Evolutionary conservation across 2,329 filamentous ascomycete genomes (phyloP).

Genomic region (Fusarium nisikadoi): DNA sequence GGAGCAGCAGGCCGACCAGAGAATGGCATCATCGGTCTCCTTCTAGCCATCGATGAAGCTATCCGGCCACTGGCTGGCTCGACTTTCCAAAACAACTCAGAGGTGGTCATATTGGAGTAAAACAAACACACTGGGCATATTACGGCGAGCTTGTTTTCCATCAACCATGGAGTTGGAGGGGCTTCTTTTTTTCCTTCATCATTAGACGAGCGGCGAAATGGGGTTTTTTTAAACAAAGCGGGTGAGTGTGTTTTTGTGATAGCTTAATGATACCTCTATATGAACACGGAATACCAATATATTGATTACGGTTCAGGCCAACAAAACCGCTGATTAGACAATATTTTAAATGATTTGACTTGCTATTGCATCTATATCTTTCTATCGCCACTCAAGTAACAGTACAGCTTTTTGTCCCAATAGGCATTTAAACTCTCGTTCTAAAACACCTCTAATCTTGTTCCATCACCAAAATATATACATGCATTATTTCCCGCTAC

Average conservation of each 20-base stretch:
- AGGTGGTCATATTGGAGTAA: conserved; percentile 41
- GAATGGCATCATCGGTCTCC: conserved; percentile 57
- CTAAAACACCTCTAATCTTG: neutral
- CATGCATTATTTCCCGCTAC: neutral
- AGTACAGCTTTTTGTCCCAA: conserved; percentile 22
- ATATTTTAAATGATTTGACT: neutral
- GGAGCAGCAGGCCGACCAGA: conserved; percentile 58
- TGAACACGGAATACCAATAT: conserved; percentile 34
- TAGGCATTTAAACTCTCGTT: neutral
- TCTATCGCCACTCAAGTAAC: conserved; percentile 13
- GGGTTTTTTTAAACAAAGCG: conserved; percentile 32
- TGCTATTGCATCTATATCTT: neutral
- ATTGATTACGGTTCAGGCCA: neutral
- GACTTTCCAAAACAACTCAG: conserved; percentile 6
- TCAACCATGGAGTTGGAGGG: conserved; percentile 28
- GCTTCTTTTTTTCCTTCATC: conserved; percentile 3
- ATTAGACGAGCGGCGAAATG: conserved; percentile 37
- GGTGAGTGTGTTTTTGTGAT: conserved; percentile 40
- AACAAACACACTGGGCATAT: neutral
- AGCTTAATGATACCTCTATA: conserved; percentile 49
- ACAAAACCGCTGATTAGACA: neutral
- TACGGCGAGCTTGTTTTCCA: conserved; percentile 19
- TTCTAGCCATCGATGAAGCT: conserved; percentile 60
- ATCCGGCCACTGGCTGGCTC: conserved; percentile 49
- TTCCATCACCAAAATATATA: neutral